Conservation (phyloP, 2,329 filamentous ascomycete genomes). For the Trichoderma sp. region DNA sequence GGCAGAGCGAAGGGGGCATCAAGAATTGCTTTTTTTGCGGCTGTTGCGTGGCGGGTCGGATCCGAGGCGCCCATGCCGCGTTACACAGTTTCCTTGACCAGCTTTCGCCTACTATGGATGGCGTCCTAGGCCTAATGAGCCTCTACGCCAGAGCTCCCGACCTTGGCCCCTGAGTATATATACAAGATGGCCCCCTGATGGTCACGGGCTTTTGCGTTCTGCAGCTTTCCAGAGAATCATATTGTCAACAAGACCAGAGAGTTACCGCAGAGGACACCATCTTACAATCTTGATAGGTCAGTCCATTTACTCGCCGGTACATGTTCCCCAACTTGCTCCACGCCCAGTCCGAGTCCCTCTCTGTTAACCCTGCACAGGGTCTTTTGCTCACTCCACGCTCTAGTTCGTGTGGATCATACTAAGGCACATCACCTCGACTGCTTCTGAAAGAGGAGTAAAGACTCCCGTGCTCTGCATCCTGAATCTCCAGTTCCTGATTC, state of each 20-base stretch:
- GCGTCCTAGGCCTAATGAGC: slow-evolving; percentile 9
- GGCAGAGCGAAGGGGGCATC: slow-evolving; percentile 9
- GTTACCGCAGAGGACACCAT: neutral
- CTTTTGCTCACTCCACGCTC: slow-evolving; percentile 13
- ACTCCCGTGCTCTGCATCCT: neutral
- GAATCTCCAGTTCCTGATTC: neutral
- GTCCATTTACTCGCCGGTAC: neutral
- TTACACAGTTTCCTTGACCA: neutral
- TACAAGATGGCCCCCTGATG: slow-evolving; percentile 1
- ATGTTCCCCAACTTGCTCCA: neutral
- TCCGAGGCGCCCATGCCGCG: slow-evolving; percentile 7
- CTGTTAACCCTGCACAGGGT: neutral
- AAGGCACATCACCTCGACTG: neutral
- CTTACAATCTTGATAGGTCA: neutral
- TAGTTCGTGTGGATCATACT: neutral
- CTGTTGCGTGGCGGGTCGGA: slow-evolving; percentile 25
- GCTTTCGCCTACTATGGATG: neutral
- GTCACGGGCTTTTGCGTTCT: neutral
- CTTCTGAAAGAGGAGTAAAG: neutral
- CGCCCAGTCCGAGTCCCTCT: neutral
- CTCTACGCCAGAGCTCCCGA: slow-evolving; percentile 1
- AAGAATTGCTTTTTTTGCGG: slow-evolving; percentile 12
- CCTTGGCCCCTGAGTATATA: slow-evolving; percentile 9
- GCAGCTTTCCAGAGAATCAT: neutral
- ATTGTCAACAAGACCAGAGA: neutral